These are phyloP conservation scores for Miamiensis avidus DNA, from an alignment of 169 alveolate genomes.

Conservation along the genomic window DNA sequence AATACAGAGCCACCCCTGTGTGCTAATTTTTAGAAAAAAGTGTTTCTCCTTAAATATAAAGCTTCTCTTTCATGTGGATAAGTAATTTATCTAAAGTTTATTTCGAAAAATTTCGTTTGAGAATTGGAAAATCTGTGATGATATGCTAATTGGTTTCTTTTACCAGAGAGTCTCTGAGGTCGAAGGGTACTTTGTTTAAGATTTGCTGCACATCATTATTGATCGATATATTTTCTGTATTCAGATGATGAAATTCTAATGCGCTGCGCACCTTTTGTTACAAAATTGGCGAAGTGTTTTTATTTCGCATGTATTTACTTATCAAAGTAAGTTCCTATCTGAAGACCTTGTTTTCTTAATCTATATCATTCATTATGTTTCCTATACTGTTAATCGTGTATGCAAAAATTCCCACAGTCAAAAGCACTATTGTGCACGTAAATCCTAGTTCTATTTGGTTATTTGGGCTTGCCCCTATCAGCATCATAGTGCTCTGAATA, in stretches of 20 bases:
- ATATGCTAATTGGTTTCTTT: not conserved
- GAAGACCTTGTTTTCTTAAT: not conserved
- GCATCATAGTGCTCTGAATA: not conserved
- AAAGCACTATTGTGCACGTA: not conserved
- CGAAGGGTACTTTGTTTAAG: not conserved
- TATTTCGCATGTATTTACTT: not conserved
- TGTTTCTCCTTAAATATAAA: not conserved
- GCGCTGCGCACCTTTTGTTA: not conserved
- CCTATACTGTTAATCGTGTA: not conserved
- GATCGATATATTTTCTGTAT: not conserved
- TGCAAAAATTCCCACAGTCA: slow-evolving; percentile 2
- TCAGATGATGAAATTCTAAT: not conserved
- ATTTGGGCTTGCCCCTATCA: not conserved
- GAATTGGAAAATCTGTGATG: not conserved
- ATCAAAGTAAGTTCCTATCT: not conserved
- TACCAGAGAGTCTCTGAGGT: not conserved
- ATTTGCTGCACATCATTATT: not conserved
- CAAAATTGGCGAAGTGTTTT: not conserved
- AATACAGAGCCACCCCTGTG: not conserved
- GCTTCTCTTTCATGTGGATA: not conserved
- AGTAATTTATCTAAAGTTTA: not conserved
- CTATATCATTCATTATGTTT: not conserved
- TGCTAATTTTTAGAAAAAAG: no score
- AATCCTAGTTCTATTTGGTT: not conserved
- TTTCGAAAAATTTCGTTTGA: not conserved